These are phyloP conservation scores for Lyophyllum semitale DNA, from an alignment of 768 basidiomycete genomes.

Conservation along the genomic window DNA sequence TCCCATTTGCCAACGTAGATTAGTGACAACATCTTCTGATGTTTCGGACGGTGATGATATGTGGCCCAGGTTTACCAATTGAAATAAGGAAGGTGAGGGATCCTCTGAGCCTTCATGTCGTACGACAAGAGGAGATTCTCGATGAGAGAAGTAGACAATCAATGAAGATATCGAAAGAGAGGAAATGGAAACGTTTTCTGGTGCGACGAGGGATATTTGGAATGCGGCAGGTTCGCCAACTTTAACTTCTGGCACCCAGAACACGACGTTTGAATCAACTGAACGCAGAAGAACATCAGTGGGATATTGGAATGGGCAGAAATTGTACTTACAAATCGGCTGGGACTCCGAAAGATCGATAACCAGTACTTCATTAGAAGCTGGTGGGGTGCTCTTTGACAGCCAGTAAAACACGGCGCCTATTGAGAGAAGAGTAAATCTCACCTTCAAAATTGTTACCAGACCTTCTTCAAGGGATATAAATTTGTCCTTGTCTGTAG, in stretches of 20 bases:
- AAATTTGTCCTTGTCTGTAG: constrained; percentile 45
- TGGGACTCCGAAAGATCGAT: constrained; percentile 66
- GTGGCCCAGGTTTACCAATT: constrained; percentile 49
- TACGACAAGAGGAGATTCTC: constrained; percentile 50
- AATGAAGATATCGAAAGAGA: constrained; percentile 64
- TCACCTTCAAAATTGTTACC: constrained; percentile 70
- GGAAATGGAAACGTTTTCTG: constrained; percentile 47
- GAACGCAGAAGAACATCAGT: constrained; percentile 7
- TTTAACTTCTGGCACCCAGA: constrained; percentile 67
- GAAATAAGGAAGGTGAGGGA: constrained; percentile 27
- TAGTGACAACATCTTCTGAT: constrained; percentile 30
- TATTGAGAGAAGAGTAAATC: constrained; percentile 6
- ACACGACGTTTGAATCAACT: constrained; percentile 71
- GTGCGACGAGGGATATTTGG: constrained; percentile 68
- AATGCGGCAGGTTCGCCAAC: constrained; percentile 69
- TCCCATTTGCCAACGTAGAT: constrained; percentile 62
- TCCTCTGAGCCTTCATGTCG: constrained; percentile 35
- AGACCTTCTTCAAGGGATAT: constrained; percentile 68
- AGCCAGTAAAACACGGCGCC: not conserved
- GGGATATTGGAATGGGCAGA: constrained; percentile 2
- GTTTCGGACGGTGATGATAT: constrained; percentile 24
- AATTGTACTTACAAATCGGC: constrained; percentile 57
- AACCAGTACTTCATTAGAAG: constrained; percentile 55
- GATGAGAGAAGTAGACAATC: constrained; percentile 56
- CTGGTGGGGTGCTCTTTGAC: constrained; percentile 69